phyloP scores from a whole-genome alignment of 179 eudicot species.

The Heliamphora pulchella region DNA sequence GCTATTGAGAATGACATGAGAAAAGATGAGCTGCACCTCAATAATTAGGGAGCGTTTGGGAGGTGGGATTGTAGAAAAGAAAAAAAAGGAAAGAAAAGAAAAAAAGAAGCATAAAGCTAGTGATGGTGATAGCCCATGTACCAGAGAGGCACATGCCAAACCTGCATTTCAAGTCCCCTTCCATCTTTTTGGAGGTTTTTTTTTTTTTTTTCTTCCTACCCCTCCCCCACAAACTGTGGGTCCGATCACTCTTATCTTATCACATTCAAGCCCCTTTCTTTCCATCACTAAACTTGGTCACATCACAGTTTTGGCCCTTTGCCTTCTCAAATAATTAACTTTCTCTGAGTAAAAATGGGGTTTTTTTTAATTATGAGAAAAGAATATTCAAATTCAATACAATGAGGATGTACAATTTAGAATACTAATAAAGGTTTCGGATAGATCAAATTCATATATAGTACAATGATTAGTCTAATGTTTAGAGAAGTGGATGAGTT shows the following conservation, averaged over 20 bases:
- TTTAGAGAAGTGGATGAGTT: too few species aligned
- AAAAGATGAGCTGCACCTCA: constrained; percentile 15
- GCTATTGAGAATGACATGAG: constrained; percentile 9
- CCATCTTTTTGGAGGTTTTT: not conserved
- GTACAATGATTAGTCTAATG: too few species aligned
- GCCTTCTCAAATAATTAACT: not conserved
- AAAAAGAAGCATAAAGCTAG: constrained; percentile 20
- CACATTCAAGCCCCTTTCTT: constrained; percentile 20
- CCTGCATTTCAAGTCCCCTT: constrained; percentile 21
- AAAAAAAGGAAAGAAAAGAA: too few species aligned
- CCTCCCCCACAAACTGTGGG: constrained; percentile 26
- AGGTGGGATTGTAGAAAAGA: constrained; percentile 5
- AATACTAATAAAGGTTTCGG: too few species aligned
- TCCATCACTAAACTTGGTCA: constrained; percentile 26
- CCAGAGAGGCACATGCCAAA: constrained; percentile 34
- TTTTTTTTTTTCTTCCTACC: not conserved
- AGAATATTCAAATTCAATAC: too few species aligned
- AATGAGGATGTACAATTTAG: too few species aligned
- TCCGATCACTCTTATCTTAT: constrained; percentile 25
- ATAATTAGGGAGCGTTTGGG: constrained; percentile 3
- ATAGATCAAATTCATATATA: too few species aligned
- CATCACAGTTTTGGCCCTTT: constrained; percentile 13
- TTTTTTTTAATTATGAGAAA: too few species aligned
- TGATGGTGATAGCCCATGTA: constrained; percentile 29
- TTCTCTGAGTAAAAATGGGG: not conserved